Base-by-base conservation (phyloP, 176 grass and related monocot genomes). In the Guadua angustifolia region DNA sequence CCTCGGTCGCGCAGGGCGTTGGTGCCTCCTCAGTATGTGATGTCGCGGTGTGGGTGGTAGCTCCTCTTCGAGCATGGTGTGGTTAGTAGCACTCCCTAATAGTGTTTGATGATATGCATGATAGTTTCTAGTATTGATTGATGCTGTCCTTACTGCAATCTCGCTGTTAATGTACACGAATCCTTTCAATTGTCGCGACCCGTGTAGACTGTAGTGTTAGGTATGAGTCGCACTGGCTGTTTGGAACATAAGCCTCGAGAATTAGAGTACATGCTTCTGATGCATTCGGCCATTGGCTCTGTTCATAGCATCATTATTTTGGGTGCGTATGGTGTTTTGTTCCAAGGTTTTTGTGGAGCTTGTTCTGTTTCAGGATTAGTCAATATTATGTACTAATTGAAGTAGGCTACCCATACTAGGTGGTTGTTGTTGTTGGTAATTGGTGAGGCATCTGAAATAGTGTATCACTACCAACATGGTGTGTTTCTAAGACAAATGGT, bases 351-450 rank as follows among this genome's bases (percentile, higher is more conserved):
- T 4, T 33, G 46, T 21, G 21, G n/a, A 75, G 13, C 21, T 75
- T 49, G 73, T 51, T 43, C 9, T 55, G 42, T 5, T n/a, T 10
- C 45, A 29, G 52, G 53, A 18, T 14, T 56, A 65, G 65, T 55
- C 61, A 56, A 77, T 74, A 40, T 36, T 74, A 40, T 58, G 87
- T 32, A 18, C 49, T 60, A 6, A 6, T 40, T 42, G 17, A 35
- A 81, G 76, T 85, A 85, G 16, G 5, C 4, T 80, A 50, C 21
- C 58, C 18, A 18, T 17, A 46, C 9, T 46, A 45, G 35, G n/a
- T 59, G 56, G 63, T 53, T 16, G 22, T 71, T 8, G 75, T 73
- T 45, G n/a, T 73, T 82, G 60, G 44, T 74, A 35, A 53, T 52
- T 62, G 18, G 9, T 16, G 13, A 1, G 22, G 22, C 24, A 62